A percentile compares a stretch with the other conserved stretches of the same genome.
Evolutionary conservation across 2,329 filamentous ascomycete species (phyloP).

Genomic region (Cladorrhinum sp.): DNA sequence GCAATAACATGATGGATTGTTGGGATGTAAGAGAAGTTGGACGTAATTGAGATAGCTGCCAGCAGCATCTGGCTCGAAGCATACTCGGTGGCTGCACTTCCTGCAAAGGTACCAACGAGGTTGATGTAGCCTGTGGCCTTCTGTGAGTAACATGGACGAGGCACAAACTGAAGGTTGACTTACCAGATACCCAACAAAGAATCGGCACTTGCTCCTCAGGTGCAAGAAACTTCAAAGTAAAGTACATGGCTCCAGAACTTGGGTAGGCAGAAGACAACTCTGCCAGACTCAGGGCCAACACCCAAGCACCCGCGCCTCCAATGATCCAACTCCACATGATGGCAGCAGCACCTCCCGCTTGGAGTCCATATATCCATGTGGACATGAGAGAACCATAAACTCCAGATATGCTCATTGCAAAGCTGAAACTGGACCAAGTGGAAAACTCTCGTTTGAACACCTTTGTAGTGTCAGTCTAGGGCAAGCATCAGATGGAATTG

Average conservation of each 20-base stretch:
- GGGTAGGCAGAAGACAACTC: slow-evolving; percentile 56
- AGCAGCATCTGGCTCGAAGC: slow-evolving; percentile 55
- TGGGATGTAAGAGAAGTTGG: slow-evolving; percentile 46
- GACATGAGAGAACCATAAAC: slow-evolving; percentile 53
- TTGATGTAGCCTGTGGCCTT: slow-evolving; percentile 44
- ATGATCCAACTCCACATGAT: slow-evolving; percentile 57
- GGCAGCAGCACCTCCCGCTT: slow-evolving; percentile 50
- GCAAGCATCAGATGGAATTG: not conserved
- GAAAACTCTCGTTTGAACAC: slow-evolving; percentile 61
- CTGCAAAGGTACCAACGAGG: slow-evolving; percentile 50
- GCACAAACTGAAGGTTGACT: not conserved
- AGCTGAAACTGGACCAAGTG: slow-evolving; percentile 55
- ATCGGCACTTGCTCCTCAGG: slow-evolving; percentile 44
- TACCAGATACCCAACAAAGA: slow-evolving; percentile 43
- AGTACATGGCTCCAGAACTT: slow-evolving; percentile 46
- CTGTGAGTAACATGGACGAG: not conserved
- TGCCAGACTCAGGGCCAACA: slow-evolving; percentile 49
- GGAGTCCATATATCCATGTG: slow-evolving; percentile 51
- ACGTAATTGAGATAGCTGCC: slow-evolving; percentile 51
- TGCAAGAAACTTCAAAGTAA: slow-evolving; percentile 50
- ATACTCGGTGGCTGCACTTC: slow-evolving; percentile 56
- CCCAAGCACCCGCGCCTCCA: slow-evolving; percentile 53
- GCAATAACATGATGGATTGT: slow-evolving; percentile 47
- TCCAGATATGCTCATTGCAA: slow-evolving; percentile 55
- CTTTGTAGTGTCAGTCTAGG: slow-evolving; percentile 26